Evolutionary conservation across 169 alveolate genomes (phyloP).

Genomic region (Plasmodium inui): DNA sequence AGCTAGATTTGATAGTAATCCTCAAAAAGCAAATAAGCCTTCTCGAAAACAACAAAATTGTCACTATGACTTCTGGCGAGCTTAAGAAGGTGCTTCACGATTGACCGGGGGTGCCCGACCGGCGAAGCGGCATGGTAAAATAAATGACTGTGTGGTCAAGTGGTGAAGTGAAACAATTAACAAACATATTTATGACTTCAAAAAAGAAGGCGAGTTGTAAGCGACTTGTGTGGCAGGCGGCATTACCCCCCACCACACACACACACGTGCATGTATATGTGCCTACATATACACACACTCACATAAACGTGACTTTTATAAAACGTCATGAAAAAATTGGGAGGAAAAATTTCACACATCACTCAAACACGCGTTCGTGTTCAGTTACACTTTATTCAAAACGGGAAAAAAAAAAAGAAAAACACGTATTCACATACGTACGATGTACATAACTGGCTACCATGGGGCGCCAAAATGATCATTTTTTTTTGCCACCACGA

Average conservation of each 20-base stretch:
- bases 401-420: neutral
- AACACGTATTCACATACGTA: neutral
- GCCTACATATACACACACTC: neutral
- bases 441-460: neutral
- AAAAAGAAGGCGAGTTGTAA: neutral
- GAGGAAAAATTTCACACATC: neutral
- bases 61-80: slow-evolving; percentile 41
- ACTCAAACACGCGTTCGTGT: neutral
- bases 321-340: neutral
- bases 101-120: slow-evolving; percentile 4
- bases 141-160: neutral
- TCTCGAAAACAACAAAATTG: slow-evolving; percentile 50
- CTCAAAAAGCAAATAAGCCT: slow-evolving; percentile 64
- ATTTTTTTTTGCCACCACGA: neutral
- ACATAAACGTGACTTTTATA: neutral
- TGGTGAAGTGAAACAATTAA: neutral
- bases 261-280: neutral
- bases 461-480: neutral
- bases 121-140: neutral
- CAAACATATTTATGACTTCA: slow-evolving; percentile 14
- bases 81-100: slow-evolving; percentile 44
- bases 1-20: slow-evolving; percentile 47
- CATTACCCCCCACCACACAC: neutral
- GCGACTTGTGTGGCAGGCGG: neutral
- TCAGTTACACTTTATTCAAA: neutral